phyloP scores from a whole-genome alignment of 495 filamentous ascomycete genomes.

The Tetracladium setigerum region DNA sequence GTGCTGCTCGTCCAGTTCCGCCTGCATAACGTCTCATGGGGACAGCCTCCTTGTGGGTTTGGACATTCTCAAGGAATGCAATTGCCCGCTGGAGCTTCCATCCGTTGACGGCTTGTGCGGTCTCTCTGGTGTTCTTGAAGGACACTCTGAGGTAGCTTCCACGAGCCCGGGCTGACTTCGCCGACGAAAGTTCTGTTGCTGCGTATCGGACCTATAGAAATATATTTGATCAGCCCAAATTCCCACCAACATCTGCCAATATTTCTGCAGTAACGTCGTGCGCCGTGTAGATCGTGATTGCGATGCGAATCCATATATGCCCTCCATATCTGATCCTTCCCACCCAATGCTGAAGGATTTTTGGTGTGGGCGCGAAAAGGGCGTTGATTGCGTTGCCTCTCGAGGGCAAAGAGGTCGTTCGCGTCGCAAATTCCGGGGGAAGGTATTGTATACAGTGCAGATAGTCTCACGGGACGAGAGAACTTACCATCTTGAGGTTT shows the following conservation, averaged over 20 bases:
- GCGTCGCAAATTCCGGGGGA: too few relatives aligned
- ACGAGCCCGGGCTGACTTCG: conserved; percentile 93
- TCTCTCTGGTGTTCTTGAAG: conserved; percentile 98
- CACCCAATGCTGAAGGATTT: too few relatives aligned
- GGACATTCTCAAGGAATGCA: conserved; percentile 93
- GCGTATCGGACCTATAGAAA: conserved; percentile 90
- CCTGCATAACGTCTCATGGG: conserved; percentile 95
- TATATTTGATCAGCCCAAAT: not conserved
- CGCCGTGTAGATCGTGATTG: too few relatives aligned
- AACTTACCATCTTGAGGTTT: conserved; percentile 6
- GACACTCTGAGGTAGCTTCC: conserved; percentile 97
- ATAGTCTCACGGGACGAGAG: not conserved
- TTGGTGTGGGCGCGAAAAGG: too few relatives aligned
- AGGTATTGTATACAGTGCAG: too few relatives aligned
- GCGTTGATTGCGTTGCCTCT: too few relatives aligned
- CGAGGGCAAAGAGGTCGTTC: too few relatives aligned
- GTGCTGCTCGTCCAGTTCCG: conserved; percentile 84
- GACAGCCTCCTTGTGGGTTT: conserved; percentile 89
- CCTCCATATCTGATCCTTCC: too few relatives aligned
- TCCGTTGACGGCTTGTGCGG: conserved; percentile 96
- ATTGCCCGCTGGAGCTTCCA: conserved; percentile 96
- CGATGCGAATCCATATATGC: too few relatives aligned
- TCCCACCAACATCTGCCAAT: not conserved
- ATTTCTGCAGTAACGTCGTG: too few relatives aligned
- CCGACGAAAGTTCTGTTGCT: conserved; percentile 75